Percentiles rank a stretch among this genome's conserved stretches.
These are phyloP conservation scores for Bryoerythrophyllum caledonicum DNA, from an alignment of 225 moss, liverwort and hornwort genomes.

Conservation along the genomic window DNA sequence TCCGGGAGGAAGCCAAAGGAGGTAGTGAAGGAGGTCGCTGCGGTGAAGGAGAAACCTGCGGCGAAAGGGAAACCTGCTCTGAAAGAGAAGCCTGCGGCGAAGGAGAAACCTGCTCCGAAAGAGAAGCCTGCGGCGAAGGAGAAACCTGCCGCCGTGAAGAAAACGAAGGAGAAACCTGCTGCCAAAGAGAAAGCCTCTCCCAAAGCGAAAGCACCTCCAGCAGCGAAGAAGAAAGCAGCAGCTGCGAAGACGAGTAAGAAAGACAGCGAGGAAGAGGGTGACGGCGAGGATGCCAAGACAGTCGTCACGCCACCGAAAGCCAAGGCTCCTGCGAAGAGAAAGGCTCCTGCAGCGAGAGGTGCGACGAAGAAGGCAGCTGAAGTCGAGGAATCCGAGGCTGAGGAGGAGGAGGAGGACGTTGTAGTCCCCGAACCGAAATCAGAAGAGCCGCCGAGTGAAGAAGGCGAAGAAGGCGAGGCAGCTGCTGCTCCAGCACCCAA, in stretches of 20 bases:
- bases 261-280: slow-evolving; percentile 13
- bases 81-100: slow-evolving; percentile 28
- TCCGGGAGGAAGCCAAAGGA: slow-evolving; percentile 48
- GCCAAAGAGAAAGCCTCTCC: slow-evolving; percentile 27
- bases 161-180: slow-evolving; percentile 22
- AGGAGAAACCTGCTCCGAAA: slow-evolving; percentile 25
- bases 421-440: slow-evolving; percentile 20
- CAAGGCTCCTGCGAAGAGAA: slow-evolving; percentile 28
- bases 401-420: slow-evolving; percentile 23
- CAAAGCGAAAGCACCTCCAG: slow-evolving; percentile 30
- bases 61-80: slow-evolving; percentile 31
- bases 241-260: slow-evolving; percentile 18
- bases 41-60: slow-evolving; percentile 29
- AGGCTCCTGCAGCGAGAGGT: slow-evolving; percentile 28
- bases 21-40: slow-evolving; percentile 26
- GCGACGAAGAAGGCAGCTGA: slow-evolving; percentile 32
- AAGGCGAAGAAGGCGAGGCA: neutral
- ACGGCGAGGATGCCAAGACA: slow-evolving; percentile 17
- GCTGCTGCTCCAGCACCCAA: neutral
- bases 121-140: slow-evolving; percentile 29
- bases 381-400: slow-evolving; percentile 14
- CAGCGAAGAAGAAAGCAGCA: slow-evolving; percentile 38
- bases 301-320: slow-evolving; percentile 10
- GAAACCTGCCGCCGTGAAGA: neutral
- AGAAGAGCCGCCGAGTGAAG: no score